Evolutionary conservation across 495 filamentous ascomycete genomes (phyloP).

Genomic region (Letharia lupina): DNA sequence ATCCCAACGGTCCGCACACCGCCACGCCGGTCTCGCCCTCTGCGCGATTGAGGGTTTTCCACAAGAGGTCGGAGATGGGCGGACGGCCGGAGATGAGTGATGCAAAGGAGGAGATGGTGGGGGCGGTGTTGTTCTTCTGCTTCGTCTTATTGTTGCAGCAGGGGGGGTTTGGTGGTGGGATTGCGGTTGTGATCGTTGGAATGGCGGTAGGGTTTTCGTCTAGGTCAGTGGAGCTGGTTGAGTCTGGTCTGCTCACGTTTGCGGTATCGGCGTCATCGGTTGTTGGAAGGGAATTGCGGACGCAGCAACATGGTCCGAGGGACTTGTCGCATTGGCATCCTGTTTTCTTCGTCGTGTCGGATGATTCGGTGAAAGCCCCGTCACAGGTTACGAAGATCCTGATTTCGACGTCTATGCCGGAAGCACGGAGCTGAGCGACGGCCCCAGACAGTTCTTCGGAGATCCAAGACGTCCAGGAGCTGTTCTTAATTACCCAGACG

Average conservation of each 20-base stretch:
- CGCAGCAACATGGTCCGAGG: conserved; percentile 26
- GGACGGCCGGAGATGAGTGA: conserved; percentile 16
- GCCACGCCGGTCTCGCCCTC: conserved; percentile 76
- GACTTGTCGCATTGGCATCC: conserved; percentile 17
- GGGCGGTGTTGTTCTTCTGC: background rate
- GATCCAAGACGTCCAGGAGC: conserved; percentile 56
- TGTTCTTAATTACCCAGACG: conserved; percentile 63
- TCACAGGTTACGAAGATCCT: conserved; percentile 59
- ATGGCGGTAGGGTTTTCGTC: background rate
- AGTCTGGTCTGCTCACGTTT: background rate
- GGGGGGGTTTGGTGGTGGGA: background rate
- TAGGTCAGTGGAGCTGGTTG: background rate
- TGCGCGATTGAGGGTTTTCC: conserved; percentile 57
- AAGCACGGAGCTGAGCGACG: conserved; percentile 33
- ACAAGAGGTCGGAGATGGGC: conserved; percentile 33
- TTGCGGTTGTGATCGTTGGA: background rate
- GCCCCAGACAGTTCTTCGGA: conserved; percentile 45
- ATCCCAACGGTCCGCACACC: conserved; percentile 65
- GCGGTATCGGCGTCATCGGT: background rate
- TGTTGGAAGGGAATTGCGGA: conserved; percentile 9
- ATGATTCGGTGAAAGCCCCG: conserved; percentile 5
- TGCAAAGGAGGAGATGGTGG: background rate
- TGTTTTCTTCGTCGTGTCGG: conserved; percentile 11
- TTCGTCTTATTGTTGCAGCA: background rate
- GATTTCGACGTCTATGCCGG: conserved; percentile 34